phyloP scores from a whole-genome alignment of 257 asterid species.

The Solanum chilense region DNA sequence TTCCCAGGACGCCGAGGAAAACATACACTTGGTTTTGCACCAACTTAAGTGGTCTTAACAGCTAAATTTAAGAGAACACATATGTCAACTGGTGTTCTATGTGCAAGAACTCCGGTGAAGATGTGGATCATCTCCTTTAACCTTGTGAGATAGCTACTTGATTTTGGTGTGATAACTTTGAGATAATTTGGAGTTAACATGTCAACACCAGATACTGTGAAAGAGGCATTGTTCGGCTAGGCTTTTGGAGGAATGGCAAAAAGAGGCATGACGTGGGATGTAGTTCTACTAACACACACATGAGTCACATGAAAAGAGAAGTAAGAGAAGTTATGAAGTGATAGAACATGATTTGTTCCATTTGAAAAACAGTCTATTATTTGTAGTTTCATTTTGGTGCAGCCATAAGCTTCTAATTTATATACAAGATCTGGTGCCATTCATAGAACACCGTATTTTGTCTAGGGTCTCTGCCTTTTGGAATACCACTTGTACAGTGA shows the following conservation, averaged over 20 bases:
- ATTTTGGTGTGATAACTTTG: not conserved
- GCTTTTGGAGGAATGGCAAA: not conserved
- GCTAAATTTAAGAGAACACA: not conserved
- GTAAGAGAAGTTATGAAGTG: not conserved
- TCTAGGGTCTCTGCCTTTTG: not conserved
- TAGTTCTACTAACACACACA: not conserved
- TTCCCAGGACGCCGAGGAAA: not conserved
- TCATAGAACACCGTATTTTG: not conserved
- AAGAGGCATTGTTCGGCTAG: not conserved
- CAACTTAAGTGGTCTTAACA: not conserved
- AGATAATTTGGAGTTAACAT: not conserved
- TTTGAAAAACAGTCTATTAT: not conserved
- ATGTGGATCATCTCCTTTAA: not conserved
- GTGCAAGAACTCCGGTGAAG: not conserved
- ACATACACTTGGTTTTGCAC: not conserved
- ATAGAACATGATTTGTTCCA: not conserved
- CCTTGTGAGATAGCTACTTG: not conserved
- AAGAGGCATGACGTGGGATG: not conserved
- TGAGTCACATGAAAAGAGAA: not conserved
- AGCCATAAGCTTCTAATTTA: not conserved
- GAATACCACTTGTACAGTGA: not conserved
- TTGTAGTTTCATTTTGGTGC: not conserved
- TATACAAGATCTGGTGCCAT: not conserved
- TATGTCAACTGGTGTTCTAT: not conserved
- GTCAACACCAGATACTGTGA: not conserved